Conservation (phyloP, 1,284 basidiomycete species). For the Papiliotrema terrestris region DNA sequence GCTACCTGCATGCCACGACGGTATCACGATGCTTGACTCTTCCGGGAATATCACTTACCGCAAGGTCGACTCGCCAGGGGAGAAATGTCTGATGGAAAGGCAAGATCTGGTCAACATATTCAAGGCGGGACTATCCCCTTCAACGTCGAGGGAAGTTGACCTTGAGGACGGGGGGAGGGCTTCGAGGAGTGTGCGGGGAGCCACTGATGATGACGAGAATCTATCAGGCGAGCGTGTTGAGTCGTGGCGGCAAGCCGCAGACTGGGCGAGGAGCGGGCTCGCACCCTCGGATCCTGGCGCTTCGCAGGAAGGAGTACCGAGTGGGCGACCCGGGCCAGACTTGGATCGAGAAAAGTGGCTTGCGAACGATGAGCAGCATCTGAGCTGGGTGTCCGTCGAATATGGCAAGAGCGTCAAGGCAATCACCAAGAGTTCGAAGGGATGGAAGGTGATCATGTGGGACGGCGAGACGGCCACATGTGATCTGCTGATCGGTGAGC, state of each 20-base stretch:
- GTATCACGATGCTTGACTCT: slow-evolving; percentile 12
- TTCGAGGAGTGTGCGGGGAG: too few relatives aligned
- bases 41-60: slow-evolving; percentile 9
- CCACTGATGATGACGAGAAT: too few relatives aligned
- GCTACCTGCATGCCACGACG: slow-evolving; percentile 17
- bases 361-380: too few relatives aligned
- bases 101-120: slow-evolving; percentile 11
- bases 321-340: too few relatives aligned
- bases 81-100: slow-evolving; percentile 15
- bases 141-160: too few relatives aligned
- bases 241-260: too few relatives aligned
- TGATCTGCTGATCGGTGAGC: slow-evolving; percentile 18
- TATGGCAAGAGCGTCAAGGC: slow-evolving; percentile 2
- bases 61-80: slow-evolving; percentile 7
- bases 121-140: background rate
- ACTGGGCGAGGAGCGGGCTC: too few relatives aligned
- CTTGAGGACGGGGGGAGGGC: too few relatives aligned
- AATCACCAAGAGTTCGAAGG: background rate
- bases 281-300: too few relatives aligned
- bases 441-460: slow-evolving; percentile 4
- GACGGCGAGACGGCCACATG: slow-evolving; percentile 5
- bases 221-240: too few relatives aligned
- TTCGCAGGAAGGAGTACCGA: too few relatives aligned
- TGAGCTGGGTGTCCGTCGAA: background rate
- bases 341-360: too few relatives aligned